Conservation (phyloP, 306 rosid genomes). For the Luffa aegyptiaca region DNA sequence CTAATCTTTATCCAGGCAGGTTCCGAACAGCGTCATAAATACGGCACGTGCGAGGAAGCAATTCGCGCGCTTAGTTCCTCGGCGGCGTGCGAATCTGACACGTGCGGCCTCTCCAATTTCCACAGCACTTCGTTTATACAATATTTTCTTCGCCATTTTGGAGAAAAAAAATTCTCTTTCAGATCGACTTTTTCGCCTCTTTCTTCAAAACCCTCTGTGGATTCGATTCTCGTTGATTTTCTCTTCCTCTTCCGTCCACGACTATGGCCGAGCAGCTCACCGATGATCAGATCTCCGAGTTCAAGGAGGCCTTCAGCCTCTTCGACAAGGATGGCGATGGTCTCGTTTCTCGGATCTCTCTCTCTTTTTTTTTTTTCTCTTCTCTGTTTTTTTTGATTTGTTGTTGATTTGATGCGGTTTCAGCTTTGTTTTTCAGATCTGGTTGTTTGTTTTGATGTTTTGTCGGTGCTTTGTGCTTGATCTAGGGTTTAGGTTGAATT, state of each 20-base stretch:
- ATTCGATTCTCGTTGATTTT: background rate
- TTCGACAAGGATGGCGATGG: constrained; percentile 90
- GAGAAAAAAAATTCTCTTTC: background rate
- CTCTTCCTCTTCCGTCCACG: constrained; percentile 14
- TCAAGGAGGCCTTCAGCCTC: constrained; percentile 79
- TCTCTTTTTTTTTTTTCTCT: background rate
- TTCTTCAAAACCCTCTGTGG: background rate
- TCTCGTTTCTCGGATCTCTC: constrained; percentile 39
- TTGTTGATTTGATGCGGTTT: background rate
- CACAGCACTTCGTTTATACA: background rate
- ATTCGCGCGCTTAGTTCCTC: background rate
- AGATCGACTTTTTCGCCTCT: background rate
- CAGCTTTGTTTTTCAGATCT: background rate
- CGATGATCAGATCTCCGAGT: constrained; percentile 78
- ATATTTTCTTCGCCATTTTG: background rate
- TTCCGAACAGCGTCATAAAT: background rate
- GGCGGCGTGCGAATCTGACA: constrained; percentile 9
- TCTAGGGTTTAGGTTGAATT: constrained; percentile 6
- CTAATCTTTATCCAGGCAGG: background rate
- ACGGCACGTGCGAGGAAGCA: background rate
- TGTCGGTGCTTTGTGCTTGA: background rate
- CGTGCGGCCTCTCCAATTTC: background rate
- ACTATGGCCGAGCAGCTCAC: constrained; percentile 80
- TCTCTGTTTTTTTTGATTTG: too few species aligned
- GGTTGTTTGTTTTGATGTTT: background rate